Conservation (phyloP, 305 asterid genomes). For the Coffea humblotiana region DNA sequence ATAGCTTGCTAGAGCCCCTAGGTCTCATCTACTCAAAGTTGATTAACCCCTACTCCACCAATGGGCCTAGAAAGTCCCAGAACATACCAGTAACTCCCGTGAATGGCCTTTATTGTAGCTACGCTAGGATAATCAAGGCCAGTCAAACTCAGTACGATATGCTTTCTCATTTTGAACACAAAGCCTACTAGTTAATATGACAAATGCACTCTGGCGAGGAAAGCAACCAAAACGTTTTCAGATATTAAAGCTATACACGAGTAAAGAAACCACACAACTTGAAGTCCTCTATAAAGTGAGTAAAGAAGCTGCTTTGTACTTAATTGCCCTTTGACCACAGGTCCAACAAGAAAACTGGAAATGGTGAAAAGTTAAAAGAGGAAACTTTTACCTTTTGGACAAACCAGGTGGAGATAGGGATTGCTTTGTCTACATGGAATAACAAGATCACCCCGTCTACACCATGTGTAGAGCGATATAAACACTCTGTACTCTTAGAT, state of each 20-base stretch:
- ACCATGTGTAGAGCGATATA: constrained; percentile 30
- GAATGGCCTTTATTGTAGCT: background rate
- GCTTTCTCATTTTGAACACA: background rate
- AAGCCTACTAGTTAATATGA: background rate
- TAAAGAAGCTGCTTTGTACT: background rate
- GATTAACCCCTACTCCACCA: background rate
- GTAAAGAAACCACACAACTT: background rate
- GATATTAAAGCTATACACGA: background rate
- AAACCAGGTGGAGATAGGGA: constrained; percentile 70
- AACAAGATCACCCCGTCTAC: constrained; percentile 62
- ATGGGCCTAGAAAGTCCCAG: background rate
- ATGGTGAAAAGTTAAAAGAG: background rate
- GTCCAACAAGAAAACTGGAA: background rate
- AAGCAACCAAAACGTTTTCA: background rate
- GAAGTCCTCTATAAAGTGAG: background rate
- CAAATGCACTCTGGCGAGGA: background rate
- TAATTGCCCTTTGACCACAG: background rate
- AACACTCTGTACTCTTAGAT: constrained; percentile 23
- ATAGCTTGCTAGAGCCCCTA: background rate
- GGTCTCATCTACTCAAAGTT: background rate
- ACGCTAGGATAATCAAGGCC: background rate
- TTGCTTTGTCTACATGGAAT: constrained; percentile 64
- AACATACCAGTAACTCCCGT: background rate
- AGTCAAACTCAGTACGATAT: background rate
- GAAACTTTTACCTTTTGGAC: constrained; percentile 64